phyloP scores from a whole-genome alignment of 2,329 filamentous ascomycete species.

The Coleophoma cylindrospora region DNA sequence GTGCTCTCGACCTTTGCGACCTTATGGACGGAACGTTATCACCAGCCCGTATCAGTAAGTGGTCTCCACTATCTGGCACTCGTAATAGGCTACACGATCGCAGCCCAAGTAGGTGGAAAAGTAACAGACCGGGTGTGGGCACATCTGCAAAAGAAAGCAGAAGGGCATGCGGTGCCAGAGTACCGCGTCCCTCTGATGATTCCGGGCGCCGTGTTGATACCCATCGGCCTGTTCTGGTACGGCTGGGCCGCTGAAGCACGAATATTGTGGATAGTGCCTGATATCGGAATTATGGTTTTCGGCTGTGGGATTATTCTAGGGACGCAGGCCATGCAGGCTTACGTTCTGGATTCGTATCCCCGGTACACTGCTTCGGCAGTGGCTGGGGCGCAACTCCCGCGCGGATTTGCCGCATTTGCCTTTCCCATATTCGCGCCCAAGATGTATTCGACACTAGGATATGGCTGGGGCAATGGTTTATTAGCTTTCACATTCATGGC shows the following conservation, averaged over 20 bases:
- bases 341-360: conserved; percentile 44
- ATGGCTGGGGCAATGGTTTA: conserved; percentile 39
- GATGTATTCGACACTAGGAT: conserved; percentile 27
- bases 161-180: conserved; percentile 56
- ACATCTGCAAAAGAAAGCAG: conserved; percentile 18
- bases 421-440: conserved; percentile 34
- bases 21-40: conserved; percentile 50
- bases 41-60: conserved; percentile 47
- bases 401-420: conserved; percentile 21
- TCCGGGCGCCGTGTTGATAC: conserved; percentile 45
- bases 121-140: conserved; percentile 19
- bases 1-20: conserved; percentile 53
- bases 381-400: conserved; percentile 26
- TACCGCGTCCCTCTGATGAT: conserved; percentile 55
- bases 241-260: conserved; percentile 49
- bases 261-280: conserved; percentile 48
- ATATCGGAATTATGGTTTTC: conserved; percentile 45
- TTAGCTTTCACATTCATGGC: conserved; percentile 42
- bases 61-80: conserved; percentile 48
- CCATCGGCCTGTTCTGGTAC: conserved; percentile 49
- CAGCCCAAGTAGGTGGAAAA: conserved; percentile 19
- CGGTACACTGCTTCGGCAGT: conserved; percentile 29
- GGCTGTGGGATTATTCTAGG: conserved; percentile 34
- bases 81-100: conserved; percentile 35
- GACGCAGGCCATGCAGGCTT: conserved; percentile 28